Base-by-base conservation (phyloP, 495 filamentous ascomycete genomes). In the Penicillium verhagenii region DNA sequence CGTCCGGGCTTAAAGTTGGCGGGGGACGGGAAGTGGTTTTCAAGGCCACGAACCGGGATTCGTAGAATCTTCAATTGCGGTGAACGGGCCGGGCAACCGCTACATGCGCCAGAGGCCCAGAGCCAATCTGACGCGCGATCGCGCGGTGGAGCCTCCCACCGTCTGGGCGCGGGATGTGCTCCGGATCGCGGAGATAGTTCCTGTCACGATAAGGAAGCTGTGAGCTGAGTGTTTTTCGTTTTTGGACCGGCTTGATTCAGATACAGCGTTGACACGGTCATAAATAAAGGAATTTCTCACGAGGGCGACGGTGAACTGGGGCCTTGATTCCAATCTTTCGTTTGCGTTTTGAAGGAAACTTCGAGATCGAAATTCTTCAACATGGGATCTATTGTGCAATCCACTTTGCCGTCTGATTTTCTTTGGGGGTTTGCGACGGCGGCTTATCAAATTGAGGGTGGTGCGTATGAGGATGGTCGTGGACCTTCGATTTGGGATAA, bases 351-450 rank as follows among this genome's bases (percentile, higher is more conserved):
- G 33, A 14, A 35, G 14, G 16, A 14, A 35, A 35, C 4, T n/a
- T 6, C 33, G 14, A 35, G n/a, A n/a, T n/a, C n/a, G n/a, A n/a
- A n/a, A n/a, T 39, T 16, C 10, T 1, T 23, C 23, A 48, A 50
- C 20, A 56, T 48, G 33, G 23, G 45, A 23, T 35, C 46, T 7
- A 48, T 48, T 23, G 16, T 20, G n/a, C 46, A 48, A 45, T 69
- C 72, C 18, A 71, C 76, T 65, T 77, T 92, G 52, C 86, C 85
- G 39, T 79, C 82, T 47, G 88, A 90, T 66, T 92, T 92, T 67
- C 67, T 89, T 54, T 92, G 89, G 89, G 89, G 88, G 50, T 93
- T 89, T 69, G 87, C 89, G 58, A 93, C 88, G 35, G 88, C 88
- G 59, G 88, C 86, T 58, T 90, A 89, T 74, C 88, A 92, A 67